phyloP scores from a whole-genome alignment of 2,329 filamentous ascomycete genomes.

The Knufia fluminis region DNA sequence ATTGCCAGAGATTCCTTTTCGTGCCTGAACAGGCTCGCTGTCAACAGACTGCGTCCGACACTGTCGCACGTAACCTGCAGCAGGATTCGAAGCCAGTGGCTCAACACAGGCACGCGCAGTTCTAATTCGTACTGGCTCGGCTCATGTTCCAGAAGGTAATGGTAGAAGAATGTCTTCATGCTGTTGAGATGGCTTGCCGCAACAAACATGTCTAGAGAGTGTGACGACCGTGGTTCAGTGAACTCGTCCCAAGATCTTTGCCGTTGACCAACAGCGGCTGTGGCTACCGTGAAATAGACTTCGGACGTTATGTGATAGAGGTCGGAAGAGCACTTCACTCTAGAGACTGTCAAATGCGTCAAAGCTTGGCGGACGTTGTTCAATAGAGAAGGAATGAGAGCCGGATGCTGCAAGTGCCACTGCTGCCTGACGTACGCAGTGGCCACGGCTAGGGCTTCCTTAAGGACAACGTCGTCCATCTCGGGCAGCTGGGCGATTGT shows the following conservation, averaged over 20 bases:
- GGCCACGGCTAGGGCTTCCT: neutral
- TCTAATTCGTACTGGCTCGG: neutral
- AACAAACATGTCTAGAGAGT: slow-evolving; percentile 6
- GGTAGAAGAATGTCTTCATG: slow-evolving; percentile 7
- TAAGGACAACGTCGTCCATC: neutral
- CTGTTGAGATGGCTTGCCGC: neutral
- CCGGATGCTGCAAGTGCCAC: neutral
- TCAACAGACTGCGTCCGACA: neutral
- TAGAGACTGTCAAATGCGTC: neutral
- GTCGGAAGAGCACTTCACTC: neutral
- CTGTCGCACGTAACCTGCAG: neutral
- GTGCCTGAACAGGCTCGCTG: slow-evolving; percentile 4
- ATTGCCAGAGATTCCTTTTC: slow-evolving; percentile 5
- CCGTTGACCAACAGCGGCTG: neutral
- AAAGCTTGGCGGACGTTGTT: neutral
- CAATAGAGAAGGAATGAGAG: neutral
- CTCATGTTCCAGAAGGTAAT: slow-evolving; percentile 2
- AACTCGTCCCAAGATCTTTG: slow-evolving; percentile 8
- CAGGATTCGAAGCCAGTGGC: slow-evolving; percentile 1
- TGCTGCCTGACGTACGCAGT: neutral
- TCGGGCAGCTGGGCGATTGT: neutral
- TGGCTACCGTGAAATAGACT: slow-evolving; percentile 2
- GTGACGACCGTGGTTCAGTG: slow-evolving; percentile 5
- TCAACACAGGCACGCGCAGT: neutral
- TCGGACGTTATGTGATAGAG: neutral